Conservation (phyloP, 2,329 filamentous ascomycete species). For the Tolypocladium endophyticum region DNA sequence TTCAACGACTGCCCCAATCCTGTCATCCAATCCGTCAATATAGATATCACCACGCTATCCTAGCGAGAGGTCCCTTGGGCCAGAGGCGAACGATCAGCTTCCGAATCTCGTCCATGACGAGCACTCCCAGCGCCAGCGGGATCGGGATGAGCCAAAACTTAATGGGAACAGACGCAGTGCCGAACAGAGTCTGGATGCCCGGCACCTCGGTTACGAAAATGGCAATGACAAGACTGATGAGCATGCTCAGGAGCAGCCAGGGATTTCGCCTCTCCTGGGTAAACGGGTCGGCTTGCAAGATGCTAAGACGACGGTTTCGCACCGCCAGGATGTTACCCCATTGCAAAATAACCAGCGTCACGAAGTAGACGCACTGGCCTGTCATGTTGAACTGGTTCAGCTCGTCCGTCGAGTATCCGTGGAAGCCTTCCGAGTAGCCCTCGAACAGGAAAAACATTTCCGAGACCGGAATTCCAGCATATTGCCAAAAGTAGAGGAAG, state of each 20-base stretch:
- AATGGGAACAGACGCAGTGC: slow-evolving; percentile 37
- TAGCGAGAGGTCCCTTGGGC: slow-evolving; percentile 32
- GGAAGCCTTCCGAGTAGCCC: slow-evolving; percentile 34
- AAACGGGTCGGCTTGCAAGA: slow-evolving; percentile 40
- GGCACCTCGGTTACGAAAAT: slow-evolving; percentile 43
- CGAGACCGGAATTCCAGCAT: slow-evolving; percentile 34
- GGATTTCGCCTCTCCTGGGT: slow-evolving; percentile 35
- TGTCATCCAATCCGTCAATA: background rate
- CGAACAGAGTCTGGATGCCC: slow-evolving; percentile 35
- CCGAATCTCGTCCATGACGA: slow-evolving; percentile 40
- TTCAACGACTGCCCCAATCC: background rate
- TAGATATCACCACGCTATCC: slow-evolving; percentile 34
- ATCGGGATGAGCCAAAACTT: slow-evolving; percentile 43
- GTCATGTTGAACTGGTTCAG: slow-evolving; percentile 36
- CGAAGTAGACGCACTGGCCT: slow-evolving; percentile 43
- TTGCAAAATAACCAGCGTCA: slow-evolving; percentile 41
- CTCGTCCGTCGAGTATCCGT: slow-evolving; percentile 34
- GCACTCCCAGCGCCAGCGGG: slow-evolving; percentile 36
- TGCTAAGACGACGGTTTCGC: slow-evolving; percentile 39
- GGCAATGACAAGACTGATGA: slow-evolving; percentile 37
- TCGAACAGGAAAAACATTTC: slow-evolving; percentile 41
- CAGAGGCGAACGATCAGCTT: slow-evolving; percentile 37
- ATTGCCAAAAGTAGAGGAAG: slow-evolving; percentile 39
- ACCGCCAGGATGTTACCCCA: slow-evolving; percentile 42
- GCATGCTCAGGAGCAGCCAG: slow-evolving; percentile 34